Evolutionary conservation across 768 basidiomycete species (phyloP).

Genomic region (Russula compacta): DNA sequence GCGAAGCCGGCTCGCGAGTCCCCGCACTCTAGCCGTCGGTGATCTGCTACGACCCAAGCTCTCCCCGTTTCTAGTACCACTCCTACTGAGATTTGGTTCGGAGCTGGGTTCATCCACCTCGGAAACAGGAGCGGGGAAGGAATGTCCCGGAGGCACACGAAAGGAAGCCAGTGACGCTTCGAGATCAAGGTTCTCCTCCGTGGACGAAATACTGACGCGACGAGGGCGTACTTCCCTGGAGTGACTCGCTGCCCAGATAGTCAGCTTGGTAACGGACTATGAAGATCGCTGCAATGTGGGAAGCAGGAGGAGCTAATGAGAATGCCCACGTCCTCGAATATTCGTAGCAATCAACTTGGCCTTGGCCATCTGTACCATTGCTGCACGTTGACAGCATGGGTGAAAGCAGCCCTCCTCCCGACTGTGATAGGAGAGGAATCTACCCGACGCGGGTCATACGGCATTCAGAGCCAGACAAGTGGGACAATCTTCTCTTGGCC

Average conservation of each 20-base stretch:
- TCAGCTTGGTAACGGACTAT: neutral
- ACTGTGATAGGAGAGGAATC: neutral
- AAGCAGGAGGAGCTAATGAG: neutral
- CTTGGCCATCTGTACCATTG: neutral
- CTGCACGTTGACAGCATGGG: neutral
- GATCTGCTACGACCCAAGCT: constrained; percentile 17
- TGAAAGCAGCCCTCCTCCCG: neutral
- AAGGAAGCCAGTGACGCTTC: constrained; percentile 23
- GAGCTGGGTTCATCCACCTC: constrained; percentile 13
- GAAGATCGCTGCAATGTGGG: neutral
- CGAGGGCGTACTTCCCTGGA: constrained; percentile 21
- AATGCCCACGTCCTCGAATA: neutral
- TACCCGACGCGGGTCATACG: too few species aligned
- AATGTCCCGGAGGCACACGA: constrained; percentile 2
- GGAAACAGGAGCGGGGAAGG: constrained; percentile 15
- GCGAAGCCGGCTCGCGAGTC: constrained; percentile 36
- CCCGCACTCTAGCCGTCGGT: constrained; percentile 11
- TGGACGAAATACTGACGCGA: constrained; percentile 20
- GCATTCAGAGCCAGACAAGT: neutral
- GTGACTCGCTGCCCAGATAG: constrained; percentile 4
- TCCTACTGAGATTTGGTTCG: neutral
- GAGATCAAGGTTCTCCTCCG: constrained; percentile 22
- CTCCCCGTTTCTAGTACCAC: neutral
- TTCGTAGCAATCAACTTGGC: neutral
- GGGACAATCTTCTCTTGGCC: neutral